phyloP scores from a whole-genome alignment of 202 grass and related monocot genomes.

The Panicum virgatum region DNA sequence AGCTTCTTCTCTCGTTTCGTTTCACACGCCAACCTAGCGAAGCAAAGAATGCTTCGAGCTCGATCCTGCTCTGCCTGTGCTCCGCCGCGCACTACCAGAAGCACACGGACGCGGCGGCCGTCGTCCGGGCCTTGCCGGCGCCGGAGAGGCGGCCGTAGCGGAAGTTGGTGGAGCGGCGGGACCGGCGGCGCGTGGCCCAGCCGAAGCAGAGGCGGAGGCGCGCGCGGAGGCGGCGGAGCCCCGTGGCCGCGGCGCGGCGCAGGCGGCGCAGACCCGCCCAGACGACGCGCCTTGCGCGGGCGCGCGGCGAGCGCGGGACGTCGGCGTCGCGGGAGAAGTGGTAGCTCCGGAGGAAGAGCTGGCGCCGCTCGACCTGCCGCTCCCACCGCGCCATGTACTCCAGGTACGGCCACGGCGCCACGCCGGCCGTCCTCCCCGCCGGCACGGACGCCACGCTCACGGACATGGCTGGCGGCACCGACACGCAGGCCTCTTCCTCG shows the following conservation, averaged over 20 bases:
- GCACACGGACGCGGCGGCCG: slow-evolving; percentile 36
- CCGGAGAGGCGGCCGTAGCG: slow-evolving; percentile 43
- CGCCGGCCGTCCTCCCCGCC: background rate
- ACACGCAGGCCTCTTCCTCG: background rate
- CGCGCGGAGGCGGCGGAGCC: slow-evolving; percentile 47
- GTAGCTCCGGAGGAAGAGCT: slow-evolving; percentile 91
- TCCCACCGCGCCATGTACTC: slow-evolving; percentile 84
- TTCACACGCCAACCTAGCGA: slow-evolving; percentile 6
- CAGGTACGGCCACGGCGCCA: slow-evolving; percentile 55
- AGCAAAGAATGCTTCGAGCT: slow-evolving; percentile 24
- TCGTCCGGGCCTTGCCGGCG: background rate
- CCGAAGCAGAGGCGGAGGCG: slow-evolving; percentile 60
- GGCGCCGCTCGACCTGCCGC: slow-evolving; percentile 77
- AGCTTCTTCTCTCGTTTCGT: background rate
- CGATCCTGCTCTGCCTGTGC: background rate
- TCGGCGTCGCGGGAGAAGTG: slow-evolving; percentile 79
- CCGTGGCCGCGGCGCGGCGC: slow-evolving; percentile 40
- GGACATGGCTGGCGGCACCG: background rate
- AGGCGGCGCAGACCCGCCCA: slow-evolving; percentile 62
- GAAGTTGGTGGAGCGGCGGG: background rate
- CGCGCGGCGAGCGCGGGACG: slow-evolving; percentile 46
- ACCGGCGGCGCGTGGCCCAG: slow-evolving; percentile 41
- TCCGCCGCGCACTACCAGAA: slow-evolving; percentile 40
- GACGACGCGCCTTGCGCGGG: slow-evolving; percentile 67
- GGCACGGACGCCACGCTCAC: background rate